Percentiles rank a stretch among this genome's conserved stretches.
These are phyloP conservation scores for Metschnikowia anglica DNA, from an alignment of 805 yeast species.

Conservation along the genomic window DNA sequence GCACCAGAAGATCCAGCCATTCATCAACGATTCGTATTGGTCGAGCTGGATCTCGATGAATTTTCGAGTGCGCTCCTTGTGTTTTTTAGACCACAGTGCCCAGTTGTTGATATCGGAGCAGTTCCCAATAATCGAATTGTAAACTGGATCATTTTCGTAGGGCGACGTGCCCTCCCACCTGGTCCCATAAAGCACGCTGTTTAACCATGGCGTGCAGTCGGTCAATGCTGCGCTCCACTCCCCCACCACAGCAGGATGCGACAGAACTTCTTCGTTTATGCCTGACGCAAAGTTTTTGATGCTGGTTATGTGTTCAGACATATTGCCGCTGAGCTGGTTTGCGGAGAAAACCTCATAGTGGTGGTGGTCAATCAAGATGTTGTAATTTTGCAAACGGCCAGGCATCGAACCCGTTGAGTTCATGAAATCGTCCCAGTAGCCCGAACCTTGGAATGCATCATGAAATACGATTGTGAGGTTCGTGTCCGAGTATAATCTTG, in stretches of 20 bases:
- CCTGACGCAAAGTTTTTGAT: conserved; percentile 31
- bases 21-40: conserved; percentile 42
- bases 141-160: conserved; percentile 13
- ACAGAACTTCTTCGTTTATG: conserved; percentile 41
- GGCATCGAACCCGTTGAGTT: conserved; percentile 14
- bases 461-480: conserved; percentile 54
- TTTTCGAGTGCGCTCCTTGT: conserved; percentile 47
- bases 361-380: conserved; percentile 42
- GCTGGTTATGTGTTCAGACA: conserved; percentile 32
- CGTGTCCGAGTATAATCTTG: conserved; percentile 28
- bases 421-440: conserved; percentile 54
- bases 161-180: conserved; percentile 19
- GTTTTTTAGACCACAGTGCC: conserved; percentile 32
- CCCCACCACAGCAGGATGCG: conserved; percentile 77
- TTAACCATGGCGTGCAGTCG: conserved; percentile 36
- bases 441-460: conserved; percentile 60
- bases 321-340: conserved; percentile 26
- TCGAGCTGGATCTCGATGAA: conserved; percentile 63
- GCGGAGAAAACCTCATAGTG: conserved; percentile 39
- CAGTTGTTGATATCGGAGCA: conserved; percentile 47
- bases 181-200: conserved; percentile 15
- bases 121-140: conserved; percentile 33
- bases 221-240: conserved; percentile 68
- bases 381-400: conserved; percentile 29
- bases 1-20: conserved; percentile 73